Percentiles rank a stretch among this genome's conserved stretches.
Conservation (phyloP, 179 eudicot genomes). For the Silene noctiflora region DNA sequence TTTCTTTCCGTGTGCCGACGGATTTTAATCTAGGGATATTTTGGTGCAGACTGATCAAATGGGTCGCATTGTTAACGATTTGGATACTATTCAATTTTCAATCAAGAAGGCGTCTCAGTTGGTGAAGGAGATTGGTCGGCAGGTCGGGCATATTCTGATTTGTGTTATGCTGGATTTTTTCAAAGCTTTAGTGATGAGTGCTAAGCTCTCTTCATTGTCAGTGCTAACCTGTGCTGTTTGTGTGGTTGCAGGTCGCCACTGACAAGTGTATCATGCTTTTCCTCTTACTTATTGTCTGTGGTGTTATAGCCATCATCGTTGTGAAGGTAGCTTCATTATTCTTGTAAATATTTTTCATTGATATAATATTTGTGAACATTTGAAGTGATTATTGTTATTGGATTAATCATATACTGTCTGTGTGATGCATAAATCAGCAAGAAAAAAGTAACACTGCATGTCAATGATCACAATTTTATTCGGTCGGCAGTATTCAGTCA, state of each 20-base stretch:
- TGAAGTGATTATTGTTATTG: not conserved
- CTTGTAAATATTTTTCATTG: constrained; percentile 13
- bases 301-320: constrained; percentile 84
- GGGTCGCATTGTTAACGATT: constrained; percentile 92
- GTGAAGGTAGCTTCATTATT: constrained; percentile 56
- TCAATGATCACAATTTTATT: not conserved
- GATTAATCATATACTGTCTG: not conserved
- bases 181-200: not conserved
- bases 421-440: not conserved
- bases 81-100: constrained; percentile 95
- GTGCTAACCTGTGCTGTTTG: constrained; percentile 14
- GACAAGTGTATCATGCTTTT: constrained; percentile 97
- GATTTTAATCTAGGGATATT: constrained; percentile 15
- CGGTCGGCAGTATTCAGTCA: too few relatives aligned
- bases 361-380: not conserved
- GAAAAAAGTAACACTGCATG: not conserved
- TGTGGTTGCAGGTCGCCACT: constrained; percentile 74
- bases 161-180: not conserved
- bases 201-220: constrained; percentile 6
- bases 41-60: constrained; percentile 83
- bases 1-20: not conserved
- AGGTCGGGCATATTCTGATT: constrained; percentile 47
- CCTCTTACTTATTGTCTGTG: constrained; percentile 80
- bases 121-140: constrained; percentile 96
- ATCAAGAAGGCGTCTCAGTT: constrained; percentile 94